These are phyloP conservation scores for Candida adriatica DNA, from an alignment of 805 yeast genomes.

Conservation along the genomic window DNA sequence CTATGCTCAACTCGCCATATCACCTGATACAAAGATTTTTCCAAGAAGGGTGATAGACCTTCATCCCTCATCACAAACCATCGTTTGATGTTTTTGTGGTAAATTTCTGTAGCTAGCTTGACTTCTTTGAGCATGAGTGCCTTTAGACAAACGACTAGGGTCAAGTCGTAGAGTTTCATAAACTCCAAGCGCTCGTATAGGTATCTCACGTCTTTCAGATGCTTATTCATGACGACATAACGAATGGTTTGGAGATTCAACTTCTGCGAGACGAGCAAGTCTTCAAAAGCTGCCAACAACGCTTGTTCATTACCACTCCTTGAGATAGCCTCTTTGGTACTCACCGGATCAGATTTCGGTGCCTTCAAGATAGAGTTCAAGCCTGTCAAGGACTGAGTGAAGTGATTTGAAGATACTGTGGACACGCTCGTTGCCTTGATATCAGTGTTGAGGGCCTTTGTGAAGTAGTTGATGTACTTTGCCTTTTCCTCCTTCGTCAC, in stretches of 20 bases:
- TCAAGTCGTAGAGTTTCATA: constrained; percentile 5
- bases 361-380: constrained; percentile 9
- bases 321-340: constrained; percentile 3
- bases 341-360: constrained; percentile 3
- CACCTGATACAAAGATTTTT: constrained; percentile 13
- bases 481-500: constrained; percentile 12
- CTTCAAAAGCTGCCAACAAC: constrained; percentile 12
- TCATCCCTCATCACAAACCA: constrained; percentile 7
- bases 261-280: constrained; percentile 5
- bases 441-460: constrained; percentile 12
- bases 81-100: constrained; percentile 1
- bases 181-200: constrained; percentile 11
- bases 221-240: constrained; percentile 9
- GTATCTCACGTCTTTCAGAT: constrained; percentile 6
- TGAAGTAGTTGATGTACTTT: constrained; percentile 13
- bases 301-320: constrained; percentile 3
- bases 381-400: constrained; percentile 16
- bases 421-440: constrained; percentile 5
- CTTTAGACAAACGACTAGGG: constrained; percentile 10
- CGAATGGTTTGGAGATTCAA: constrained; percentile 8
- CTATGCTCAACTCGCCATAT: constrained; percentile 11
- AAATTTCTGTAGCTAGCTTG: constrained; percentile 7
- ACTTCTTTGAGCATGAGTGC: constrained; percentile 8
- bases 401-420: constrained; percentile 4
- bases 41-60: constrained; percentile 5